Conservation (phyloP, 2,329 filamentous ascomycete genomes). For the Paraphoma chrysanthemicola region DNA sequence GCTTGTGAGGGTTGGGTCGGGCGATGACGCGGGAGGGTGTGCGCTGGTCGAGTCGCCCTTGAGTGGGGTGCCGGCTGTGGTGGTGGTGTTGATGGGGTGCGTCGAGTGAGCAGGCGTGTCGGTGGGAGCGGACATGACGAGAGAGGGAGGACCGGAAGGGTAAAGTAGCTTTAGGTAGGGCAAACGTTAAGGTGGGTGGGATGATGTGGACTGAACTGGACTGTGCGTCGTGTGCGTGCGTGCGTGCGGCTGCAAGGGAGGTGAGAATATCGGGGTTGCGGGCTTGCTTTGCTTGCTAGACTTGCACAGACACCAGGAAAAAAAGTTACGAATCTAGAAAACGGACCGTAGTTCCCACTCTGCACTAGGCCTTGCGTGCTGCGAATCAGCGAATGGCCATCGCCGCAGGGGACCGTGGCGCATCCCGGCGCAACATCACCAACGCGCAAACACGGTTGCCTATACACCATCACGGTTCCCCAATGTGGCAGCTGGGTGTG, state of each 20-base stretch:
- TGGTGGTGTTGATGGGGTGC: slow-evolving; percentile 27
- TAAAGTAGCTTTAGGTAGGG: slow-evolving; percentile 8
- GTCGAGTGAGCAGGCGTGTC: slow-evolving; percentile 25
- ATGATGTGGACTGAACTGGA: slow-evolving; percentile 19
- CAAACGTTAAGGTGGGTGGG: slow-evolving; percentile 14
- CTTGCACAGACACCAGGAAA: slow-evolving; percentile 14
- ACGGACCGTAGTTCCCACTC: slow-evolving; percentile 21
- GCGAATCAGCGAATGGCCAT: not conserved
- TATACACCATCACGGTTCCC: slow-evolving; percentile 21
- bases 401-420: not conserved
- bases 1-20: slow-evolving; percentile 44
- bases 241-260: slow-evolving; percentile 1
- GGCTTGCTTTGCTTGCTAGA: not conserved
- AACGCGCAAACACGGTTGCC: slow-evolving; percentile 8
- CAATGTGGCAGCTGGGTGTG: slow-evolving; percentile 13
- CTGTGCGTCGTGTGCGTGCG: slow-evolving; percentile 11
- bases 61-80: slow-evolving; percentile 21
- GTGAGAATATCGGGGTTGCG: not conserved
- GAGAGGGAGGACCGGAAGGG: slow-evolving; percentile 23
- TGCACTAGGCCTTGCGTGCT: not conserved
- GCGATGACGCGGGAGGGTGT: slow-evolving; percentile 39
- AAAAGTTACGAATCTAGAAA: slow-evolving; percentile 21
- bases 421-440: not conserved
- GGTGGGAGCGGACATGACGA: slow-evolving; percentile 40
- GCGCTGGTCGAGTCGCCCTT: slow-evolving; percentile 35